Base-by-base conservation (phyloP, 768 basidiomycete species). In the Leccinellum albellum region DNA sequence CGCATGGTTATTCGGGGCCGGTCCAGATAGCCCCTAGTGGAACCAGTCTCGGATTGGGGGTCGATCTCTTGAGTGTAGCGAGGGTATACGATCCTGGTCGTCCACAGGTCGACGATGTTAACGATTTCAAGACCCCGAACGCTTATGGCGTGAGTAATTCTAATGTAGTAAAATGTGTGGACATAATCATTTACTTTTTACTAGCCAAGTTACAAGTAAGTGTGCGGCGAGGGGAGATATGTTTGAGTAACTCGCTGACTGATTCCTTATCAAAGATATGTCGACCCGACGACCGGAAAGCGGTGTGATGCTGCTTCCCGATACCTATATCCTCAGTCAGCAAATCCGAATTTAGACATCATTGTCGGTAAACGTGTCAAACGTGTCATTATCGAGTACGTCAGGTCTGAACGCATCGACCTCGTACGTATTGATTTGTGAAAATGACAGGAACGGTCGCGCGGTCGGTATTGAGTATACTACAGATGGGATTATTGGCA, bases 11-110 rank as follows among this genome's bases (percentile, higher is more conserved):
- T 54, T 62, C 64, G 0, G 73, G 73, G 2, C 73, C 72, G 1
- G 51, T 74, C 45, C 53, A 60, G 24, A 58, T 73, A 20, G 69
- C 73, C 12, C n/a, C 5, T 2, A 49, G 55, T 8, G 23, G 44
- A 21, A 3, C 13, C 6, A 4, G 44, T 33, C 15, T 64, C 46
- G 51, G 28, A 3, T 1, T 64, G 10, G 77, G 70, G 9, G 67
- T 74, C 20, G 71, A 85, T 20, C 82, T 80, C 59, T 69, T 87
- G 26, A 67, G 72, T 4, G 74, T 81, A 15, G 84, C 73, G 0
- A 65, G 60, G 17, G 58, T 65, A 28, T 84, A 79, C 26, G 85
- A 86, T 66, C 74, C 75, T 17, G 71, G 66, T 8, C 79, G 83
- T 12, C 68, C 67, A 4, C 64, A 84, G 14, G 35, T 35, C 35